Evolutionary conservation across 1,139 yeast genomes (phyloP).

Genomic region (Magnusiomyces paraingens): DNA sequence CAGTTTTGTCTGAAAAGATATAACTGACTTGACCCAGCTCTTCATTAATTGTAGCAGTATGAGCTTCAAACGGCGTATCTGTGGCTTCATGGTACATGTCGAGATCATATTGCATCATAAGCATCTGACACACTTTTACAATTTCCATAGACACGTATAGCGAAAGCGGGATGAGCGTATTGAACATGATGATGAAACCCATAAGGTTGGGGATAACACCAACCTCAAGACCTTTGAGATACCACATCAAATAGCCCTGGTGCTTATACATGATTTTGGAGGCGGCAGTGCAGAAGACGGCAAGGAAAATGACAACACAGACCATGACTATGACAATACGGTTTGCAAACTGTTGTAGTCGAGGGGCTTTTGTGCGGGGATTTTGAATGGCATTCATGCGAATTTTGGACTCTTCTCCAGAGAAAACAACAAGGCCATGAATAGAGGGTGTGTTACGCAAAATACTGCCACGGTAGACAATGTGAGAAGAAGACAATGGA

Average conservation of each 20-base stretch:
- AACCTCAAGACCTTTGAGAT: constrained; percentile 61
- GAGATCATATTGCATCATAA: constrained; percentile 77
- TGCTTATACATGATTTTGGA: constrained; percentile 50
- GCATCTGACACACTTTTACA: constrained; percentile 78
- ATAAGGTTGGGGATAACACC: constrained; percentile 88
- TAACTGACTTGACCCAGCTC: constrained; percentile 96
- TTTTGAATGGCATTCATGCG: constrained; percentile 90
- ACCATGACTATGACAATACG: constrained; percentile 86
- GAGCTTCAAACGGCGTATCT: constrained; percentile 89
- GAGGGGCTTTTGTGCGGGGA: constrained; percentile 90
- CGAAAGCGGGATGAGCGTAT: constrained; percentile 90
- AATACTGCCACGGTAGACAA: constrained; percentile 82
- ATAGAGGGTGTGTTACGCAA: constrained; percentile 71
- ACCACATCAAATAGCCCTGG: constrained; percentile 54
- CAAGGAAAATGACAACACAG: constrained; percentile 59
- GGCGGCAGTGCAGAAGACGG: constrained; percentile 80
- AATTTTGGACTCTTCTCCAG: constrained; percentile 94
- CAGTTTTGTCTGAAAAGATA: constrained; percentile 93
- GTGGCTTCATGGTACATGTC: constrained; percentile 87
- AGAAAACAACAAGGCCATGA: constrained; percentile 77
- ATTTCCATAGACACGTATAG: constrained; percentile 95
- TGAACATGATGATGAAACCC: constrained; percentile 96
- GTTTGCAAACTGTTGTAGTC: constrained; percentile 76
- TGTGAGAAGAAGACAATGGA: constrained; percentile 73
- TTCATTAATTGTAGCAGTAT: constrained; percentile 91